A percentile compares a stretch with the other conserved stretches of the same genome.
These are phyloP conservation scores for Monosporozyma unispora DNA, from an alignment of 805 yeast species.

Conservation along the genomic window DNA sequence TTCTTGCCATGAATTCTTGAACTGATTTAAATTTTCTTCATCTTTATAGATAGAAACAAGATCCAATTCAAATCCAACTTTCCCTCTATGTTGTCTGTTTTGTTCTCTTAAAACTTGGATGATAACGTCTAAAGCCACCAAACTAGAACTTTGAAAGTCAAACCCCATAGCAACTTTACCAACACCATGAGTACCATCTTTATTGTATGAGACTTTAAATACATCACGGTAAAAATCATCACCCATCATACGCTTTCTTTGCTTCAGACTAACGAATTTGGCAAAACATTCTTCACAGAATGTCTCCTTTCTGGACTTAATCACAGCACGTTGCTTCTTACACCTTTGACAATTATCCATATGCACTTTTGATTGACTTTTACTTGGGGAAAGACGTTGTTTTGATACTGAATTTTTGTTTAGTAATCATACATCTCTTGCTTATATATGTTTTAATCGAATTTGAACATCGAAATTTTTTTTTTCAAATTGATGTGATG, in stretches of 20 bases:
- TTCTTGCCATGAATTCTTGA: constrained; percentile 10
- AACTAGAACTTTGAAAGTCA: constrained; percentile 54
- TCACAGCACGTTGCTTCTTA: constrained; percentile 10
- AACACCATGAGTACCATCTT: constrained; percentile 14
- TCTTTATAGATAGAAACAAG: constrained; percentile 34
- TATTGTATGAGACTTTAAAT: constrained; percentile 38
- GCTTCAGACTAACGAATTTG: constrained; percentile 67
- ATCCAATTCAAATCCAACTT: constrained; percentile 55
- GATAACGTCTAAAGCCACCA: constrained; percentile 61
- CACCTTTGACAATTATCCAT: constrained; percentile 20
- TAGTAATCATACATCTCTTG: not conserved
- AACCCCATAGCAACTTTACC: constrained; percentile 48
- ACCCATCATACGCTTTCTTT: constrained; percentile 61
- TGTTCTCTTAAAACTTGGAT: constrained; percentile 58
- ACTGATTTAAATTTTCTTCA: constrained; percentile 10
- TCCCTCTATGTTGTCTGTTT: constrained; percentile 47
- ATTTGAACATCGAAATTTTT: not conserved
- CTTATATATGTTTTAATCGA: not conserved
- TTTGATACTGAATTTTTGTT: not conserved
- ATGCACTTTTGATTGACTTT: not conserved
- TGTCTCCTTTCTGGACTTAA: constrained; percentile 25
- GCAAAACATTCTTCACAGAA: constrained; percentile 47
- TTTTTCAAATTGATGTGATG: not conserved
- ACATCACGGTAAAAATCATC: constrained; percentile 65
- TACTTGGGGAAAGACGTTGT: not conserved